Evolutionary conservation across 2,329 filamentous ascomycete species (phyloP).

Genomic region (Gnomoniopsis sp.): DNA sequence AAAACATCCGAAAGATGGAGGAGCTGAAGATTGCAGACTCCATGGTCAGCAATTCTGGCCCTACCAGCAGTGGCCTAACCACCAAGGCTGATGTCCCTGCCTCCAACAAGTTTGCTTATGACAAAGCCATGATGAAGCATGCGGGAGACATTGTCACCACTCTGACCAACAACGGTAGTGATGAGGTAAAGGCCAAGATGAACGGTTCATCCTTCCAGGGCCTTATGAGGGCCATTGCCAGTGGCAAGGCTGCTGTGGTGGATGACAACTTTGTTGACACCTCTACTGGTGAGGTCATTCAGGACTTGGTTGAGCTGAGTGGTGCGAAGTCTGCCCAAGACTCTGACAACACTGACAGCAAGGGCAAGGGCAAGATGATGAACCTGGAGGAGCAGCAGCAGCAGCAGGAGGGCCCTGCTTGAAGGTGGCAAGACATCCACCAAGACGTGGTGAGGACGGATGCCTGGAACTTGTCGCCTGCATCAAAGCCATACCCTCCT

Average conservation of each 20-base stretch:
- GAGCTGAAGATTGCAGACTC: slow-evolving; percentile 7
- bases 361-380: slow-evolving; percentile 1
- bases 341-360: not conserved
- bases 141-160: slow-evolving; percentile 68
- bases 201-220: slow-evolving; percentile 72
- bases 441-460: slow-evolving; percentile 14
- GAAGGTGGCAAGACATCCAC: slow-evolving; percentile 4
- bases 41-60: slow-evolving; percentile 12
- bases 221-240: slow-evolving; percentile 72
- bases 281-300: slow-evolving; percentile 10
- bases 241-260: slow-evolving; percentile 68
- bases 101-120: slow-evolving; percentile 37
- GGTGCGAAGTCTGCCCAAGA: not conserved
- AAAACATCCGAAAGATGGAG: slow-evolving; percentile 16
- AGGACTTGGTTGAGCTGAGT: not conserved
- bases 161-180: slow-evolving; percentile 58
- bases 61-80: slow-evolving; percentile 21
- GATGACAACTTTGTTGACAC: slow-evolving; percentile 62
- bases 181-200: slow-evolving; percentile 60
- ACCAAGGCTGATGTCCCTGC: slow-evolving; percentile 30
- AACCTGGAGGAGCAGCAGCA: not conserved
- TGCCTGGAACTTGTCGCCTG: slow-evolving; percentile 13
- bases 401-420: not conserved
- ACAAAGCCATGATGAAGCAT: slow-evolving; percentile 68
- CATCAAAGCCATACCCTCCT: not conserved